Base-by-base conservation (phyloP, 495 filamentous ascomycete genomes). In the Thermochaetoides thermophila region DNA sequence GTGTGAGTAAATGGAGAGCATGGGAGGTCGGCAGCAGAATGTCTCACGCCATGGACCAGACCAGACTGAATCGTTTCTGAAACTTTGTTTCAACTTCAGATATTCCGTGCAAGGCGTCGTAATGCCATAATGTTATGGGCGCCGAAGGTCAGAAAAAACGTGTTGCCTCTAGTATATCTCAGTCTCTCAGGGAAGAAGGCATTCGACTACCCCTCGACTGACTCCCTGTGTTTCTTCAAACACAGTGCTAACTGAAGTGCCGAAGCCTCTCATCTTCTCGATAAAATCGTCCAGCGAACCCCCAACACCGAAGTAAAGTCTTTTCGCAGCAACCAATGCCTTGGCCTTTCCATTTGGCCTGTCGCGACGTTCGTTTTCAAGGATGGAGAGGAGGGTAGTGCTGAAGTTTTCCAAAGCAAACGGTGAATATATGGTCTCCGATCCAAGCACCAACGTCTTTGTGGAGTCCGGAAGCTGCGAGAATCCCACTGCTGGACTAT, bases 401-500 rank as follows among this genome's bases (percentile, higher is more conserved):
- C 78, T 73, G 57, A 97, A 97, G 3, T 73, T 63, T 8, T 43
- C 49, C 29, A 92, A 62, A 1, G 81, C 79, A 29, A 70, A 61
- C 0, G 83, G 84, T 0, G 81, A 86, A 57, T 97, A 97, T 24
- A 97, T 95, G 5, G 89, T 97, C 57, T 97, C 89, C 13, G 84
- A 85, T 0, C 81, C 89, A 17, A 96, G 61, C 9, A 93, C 57
- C 14, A 89, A 54, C 4, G 64, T 57, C 17, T 34, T 38, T 30
- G 42, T 36, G 29, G 42, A 35, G 9, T 41, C 35, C 5, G 35
- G 37, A 22, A 11, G 43, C 37, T 11, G 39, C 38, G 27, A 42
- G 27, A 45, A 27, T 41, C n/a, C n/a, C n/a, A 48, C 11, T 3
- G 21, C 27, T 3, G 28, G 49, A 37, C 30, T 52, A 38, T 42